Conservation (phyloP, 2,329 filamentous ascomycete species). For the Pseudocercospora musae region DNA sequence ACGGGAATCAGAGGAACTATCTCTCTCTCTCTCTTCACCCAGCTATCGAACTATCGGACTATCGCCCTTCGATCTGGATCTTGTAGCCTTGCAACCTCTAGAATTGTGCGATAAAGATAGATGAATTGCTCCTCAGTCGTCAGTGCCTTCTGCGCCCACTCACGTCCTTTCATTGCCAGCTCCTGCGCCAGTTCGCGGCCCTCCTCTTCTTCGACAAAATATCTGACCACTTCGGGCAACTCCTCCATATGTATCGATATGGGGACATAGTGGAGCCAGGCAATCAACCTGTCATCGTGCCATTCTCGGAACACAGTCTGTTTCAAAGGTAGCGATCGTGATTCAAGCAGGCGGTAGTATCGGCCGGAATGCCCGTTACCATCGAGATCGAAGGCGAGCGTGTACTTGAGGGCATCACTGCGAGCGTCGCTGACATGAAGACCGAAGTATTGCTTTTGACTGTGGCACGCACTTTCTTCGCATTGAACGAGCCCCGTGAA, state of each 20-base stretch:
- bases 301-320: constrained; percentile 55
- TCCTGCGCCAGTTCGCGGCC: constrained; percentile 14
- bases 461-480: constrained; percentile 34
- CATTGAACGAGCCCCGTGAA: constrained; percentile 51
- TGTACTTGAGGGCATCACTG: constrained; percentile 9
- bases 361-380: constrained; percentile 57
- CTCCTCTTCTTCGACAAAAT: constrained; percentile 37
- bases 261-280: constrained; percentile 58
- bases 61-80: constrained; percentile 4
- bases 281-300: constrained; percentile 56
- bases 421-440: constrained; percentile 2
- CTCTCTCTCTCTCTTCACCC: no score
- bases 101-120: constrained; percentile 15
- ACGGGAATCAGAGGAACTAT: no score
- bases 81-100: constrained; percentile 13
- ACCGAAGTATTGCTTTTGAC: constrained; percentile 22
- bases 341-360: constrained; percentile 51
- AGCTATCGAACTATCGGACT: no score
- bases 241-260: constrained; percentile 51
- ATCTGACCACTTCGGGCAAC: constrained; percentile 51
- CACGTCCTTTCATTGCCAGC: constrained; percentile 15
- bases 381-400: constrained; percentile 50
- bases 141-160: constrained; percentile 16
- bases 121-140: constrained; percentile 2
- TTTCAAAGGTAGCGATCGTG: constrained; percentile 50